Base-by-base conservation (phyloP, 352 stramenopile species). In the Pythium periplocum region DNA sequence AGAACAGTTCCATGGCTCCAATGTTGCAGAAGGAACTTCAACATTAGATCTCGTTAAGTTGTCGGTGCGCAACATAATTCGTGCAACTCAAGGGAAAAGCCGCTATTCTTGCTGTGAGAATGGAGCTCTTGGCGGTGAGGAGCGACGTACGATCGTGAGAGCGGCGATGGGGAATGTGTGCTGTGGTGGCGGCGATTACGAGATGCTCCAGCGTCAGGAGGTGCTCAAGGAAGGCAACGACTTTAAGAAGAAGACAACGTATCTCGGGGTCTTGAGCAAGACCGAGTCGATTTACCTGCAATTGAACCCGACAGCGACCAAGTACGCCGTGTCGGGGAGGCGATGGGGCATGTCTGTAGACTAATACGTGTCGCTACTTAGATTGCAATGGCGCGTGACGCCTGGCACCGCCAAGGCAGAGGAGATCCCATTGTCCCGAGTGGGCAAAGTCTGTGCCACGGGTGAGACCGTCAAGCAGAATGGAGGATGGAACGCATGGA, bases 191-290 rank as follows among this genome's bases (percentile, higher is more conserved):
- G 73, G 71, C 26, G 61, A 78, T 62, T 74, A 74, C 38, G 78
- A 90, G 68, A 77, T 78, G 65, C 53, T 78, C 43, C 70, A 78
- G 53, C 75, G 76, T 17, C 78, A 74, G 40, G 73, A 80, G 51
- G 47, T 84, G 46, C 74, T 90, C 0, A 82, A 80, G 55, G 76
- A 87, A 62, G 78, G 78, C 55, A 66, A 57, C 51, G 73, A 83
- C 40, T 87, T 87, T 55, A 86, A 81, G 69, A 81, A 82, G 53
- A 87, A 85, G 62, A 83, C 57, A 37, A 62, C 73, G 45, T 86
- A 80, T 40, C 48, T 90, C 2, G 72, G 79, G n/a, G 71, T 87
- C 36, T 51, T 90, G 46, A 84, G 69, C 42, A 72, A 72, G 52
- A 75, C 61, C 11, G 78, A 89, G 36, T 58, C 52, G 11, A 73